Percentiles rank a stretch among this genome's conserved stretches.
Conservation (phyloP, 2,329 filamentous ascomycete genomes). For the Fusarium clavum region DNA sequence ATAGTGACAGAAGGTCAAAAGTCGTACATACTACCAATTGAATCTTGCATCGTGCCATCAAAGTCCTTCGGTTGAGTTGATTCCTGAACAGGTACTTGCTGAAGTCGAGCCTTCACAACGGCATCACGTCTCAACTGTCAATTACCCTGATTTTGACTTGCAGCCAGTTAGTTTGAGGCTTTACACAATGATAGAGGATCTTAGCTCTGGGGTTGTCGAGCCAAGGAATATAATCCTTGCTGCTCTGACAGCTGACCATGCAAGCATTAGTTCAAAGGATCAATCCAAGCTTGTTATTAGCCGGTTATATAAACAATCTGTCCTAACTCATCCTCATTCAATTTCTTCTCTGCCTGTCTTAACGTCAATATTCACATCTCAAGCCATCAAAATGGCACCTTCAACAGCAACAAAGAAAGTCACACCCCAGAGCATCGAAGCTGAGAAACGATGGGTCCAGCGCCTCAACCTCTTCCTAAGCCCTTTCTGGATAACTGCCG, state of each 20-base stretch:
- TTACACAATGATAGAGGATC: background rate
- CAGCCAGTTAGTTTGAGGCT: no score
- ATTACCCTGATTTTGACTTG: no score
- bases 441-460: conserved; percentile 2
- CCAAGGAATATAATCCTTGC: background rate
- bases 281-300: background rate
- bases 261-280: background rate
- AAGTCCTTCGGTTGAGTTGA: no score
- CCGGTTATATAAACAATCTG: background rate
- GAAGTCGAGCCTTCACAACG: no score
- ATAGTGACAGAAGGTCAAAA: background rate
- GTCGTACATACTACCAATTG: no score
- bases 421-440: background rate
- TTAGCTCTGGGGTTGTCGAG: accelerated
- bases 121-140: no score
- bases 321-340: background rate
- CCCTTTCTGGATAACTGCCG: conserved; percentile 3
- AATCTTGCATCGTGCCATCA: no score
- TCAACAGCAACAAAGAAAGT: background rate
- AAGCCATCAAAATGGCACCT: background rate
- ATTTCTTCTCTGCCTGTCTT: accelerated
- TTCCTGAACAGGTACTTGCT: no score
- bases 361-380: background rate
- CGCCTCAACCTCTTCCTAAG: background rate
- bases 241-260: background rate